Base-by-base conservation (phyloP, 2,329 filamentous ascomycete species). In the Xylaria sp. region DNA sequence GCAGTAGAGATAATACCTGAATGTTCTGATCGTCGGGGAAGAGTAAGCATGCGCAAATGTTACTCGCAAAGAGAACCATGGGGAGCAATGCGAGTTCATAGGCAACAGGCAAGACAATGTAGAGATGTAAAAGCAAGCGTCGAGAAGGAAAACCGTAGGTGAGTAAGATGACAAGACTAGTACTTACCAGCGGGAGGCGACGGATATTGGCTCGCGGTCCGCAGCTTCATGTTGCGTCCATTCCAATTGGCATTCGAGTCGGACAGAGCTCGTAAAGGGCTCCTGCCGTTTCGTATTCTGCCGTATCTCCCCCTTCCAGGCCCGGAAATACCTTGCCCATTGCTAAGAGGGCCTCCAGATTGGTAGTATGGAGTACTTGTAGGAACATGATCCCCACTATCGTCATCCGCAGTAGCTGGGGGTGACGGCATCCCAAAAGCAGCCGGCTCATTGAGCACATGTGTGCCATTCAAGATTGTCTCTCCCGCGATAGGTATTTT, bases 401-500 rank as follows among this genome's bases (percentile, higher is more conserved):
- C 76, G 23, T 81, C 80, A 39, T 78, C 76, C 25, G 70, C 75
- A 65, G 83, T 76, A 9, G 74, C 75, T 2, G 79, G 75, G 2
- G 74, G 73, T 5, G 79, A 78, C 0, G 77, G 74, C 8, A 79
- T 75, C 43, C 77, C 76, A 45, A 80, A 70, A 4, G 76, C 70
- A 15, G 76, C 72, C 10, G 78, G 72, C 34, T 83, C 81, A 48
- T 75, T 78, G 20, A 80, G 71, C 4, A 76, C 75, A 67, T 86
- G 84, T 7, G 78, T 75, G 2, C 80, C 80, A 59, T 81, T 82
- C 23, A 85, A 73, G 3, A 80, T 87, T 15, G 89, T 84, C 74
- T 93, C 92, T 20, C 93, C 92, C 10, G 93, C 93, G 0, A 94
- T 94, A 0, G 96, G 96, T 43, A 99, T 98, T 82, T 99, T 99